Base-by-base conservation (phyloP, 2,329 filamentous ascomycete genomes). In the Monosporascus sp. region DNA sequence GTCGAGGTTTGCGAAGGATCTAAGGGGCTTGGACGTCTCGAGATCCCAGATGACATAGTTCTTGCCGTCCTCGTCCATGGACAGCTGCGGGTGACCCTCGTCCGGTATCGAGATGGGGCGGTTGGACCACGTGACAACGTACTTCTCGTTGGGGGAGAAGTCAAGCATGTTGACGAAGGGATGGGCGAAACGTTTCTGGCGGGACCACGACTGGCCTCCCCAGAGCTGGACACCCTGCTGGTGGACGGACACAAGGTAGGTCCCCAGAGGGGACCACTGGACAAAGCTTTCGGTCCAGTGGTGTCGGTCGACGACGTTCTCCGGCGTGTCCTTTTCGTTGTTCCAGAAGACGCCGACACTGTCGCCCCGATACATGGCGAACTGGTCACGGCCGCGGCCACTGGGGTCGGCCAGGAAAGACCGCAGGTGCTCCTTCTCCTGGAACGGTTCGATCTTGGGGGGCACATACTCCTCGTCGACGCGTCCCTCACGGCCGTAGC, bases 1-100 rank as follows among this genome's bases (percentile, higher is more conserved):
- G 62, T 99, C 94, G 59, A 96, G 82, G 63, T 93, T 96, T 59
- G 90, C 86, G 69, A 99, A 99, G 0, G 94, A 97, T 59, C 94
- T 89, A 49, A 99, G 81, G 53, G 93, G 91, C 71, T 93, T 89
- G 64, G 85, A 86, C 9, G 93, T 94, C 50, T 90, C 88, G 58
- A 97, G 87, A 67, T 97, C 93, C 94, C 94, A 99, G 67, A 99
- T 92, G 67, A 99, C 88, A 73, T 97, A 97, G 81, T 97, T 97
- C 81, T 97, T 97, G 73, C 94, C 94, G 65, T 99, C 93, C 67
- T 99, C 94, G 66, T 97, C 94, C 56, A 91, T 79, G 3, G 90
- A 86, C 49, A 97, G 80, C n/a, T 88, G 78, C 2, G 89, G 87
- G 71, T 96, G 88, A 60, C 89, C 88, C 61, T 86, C 86, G 64